Conservation (phyloP, 108 stramenopile genomes). For the Discostella pseudostelligera region DNA sequence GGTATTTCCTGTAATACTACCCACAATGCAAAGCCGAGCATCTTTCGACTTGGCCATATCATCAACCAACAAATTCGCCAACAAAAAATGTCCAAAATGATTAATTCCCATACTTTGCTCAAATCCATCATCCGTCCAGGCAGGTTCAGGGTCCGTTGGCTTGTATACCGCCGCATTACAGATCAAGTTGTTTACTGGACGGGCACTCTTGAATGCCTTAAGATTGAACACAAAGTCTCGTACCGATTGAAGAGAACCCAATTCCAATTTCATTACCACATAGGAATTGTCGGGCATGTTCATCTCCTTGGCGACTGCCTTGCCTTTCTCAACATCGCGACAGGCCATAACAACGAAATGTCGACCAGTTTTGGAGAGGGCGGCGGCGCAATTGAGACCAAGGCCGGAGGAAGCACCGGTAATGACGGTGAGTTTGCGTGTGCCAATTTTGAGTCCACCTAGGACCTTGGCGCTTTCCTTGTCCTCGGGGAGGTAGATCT, state of each 20-base stretch:
- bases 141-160: constrained; percentile 87
- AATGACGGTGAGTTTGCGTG: constrained; percentile 79
- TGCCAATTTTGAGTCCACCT: constrained; percentile 84
- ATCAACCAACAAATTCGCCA: constrained; percentile 86
- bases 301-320: constrained; percentile 79
- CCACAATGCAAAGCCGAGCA: constrained; percentile 88
- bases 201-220: constrained; percentile 90
- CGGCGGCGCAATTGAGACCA: constrained; percentile 74
- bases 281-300: constrained; percentile 75
- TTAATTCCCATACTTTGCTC: constrained; percentile 96
- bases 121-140: constrained; percentile 95
- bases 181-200: constrained; percentile 86
- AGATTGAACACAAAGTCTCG: constrained; percentile 92
- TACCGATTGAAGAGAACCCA: constrained; percentile 84
- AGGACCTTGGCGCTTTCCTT: constrained; percentile 83
- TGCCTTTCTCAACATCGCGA: constrained; percentile 88
- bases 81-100: constrained; percentile 94
- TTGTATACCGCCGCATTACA: constrained; percentile 97
- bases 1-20: constrained; percentile 93
- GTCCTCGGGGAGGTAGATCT: constrained; percentile 64
- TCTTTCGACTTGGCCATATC: constrained; percentile 92
- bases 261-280: constrained; percentile 89
- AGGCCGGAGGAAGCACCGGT: constrained; percentile 93
- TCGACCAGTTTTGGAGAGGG: constrained; percentile 82
- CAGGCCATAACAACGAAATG: constrained; percentile 94